A percentile compares a stretch with the other conserved stretches of the same genome.
These are phyloP conservation scores for Erythrobasidium yunnanense DNA, from an alignment of 768 basidiomycete genomes.

Conservation along the genomic window DNA sequence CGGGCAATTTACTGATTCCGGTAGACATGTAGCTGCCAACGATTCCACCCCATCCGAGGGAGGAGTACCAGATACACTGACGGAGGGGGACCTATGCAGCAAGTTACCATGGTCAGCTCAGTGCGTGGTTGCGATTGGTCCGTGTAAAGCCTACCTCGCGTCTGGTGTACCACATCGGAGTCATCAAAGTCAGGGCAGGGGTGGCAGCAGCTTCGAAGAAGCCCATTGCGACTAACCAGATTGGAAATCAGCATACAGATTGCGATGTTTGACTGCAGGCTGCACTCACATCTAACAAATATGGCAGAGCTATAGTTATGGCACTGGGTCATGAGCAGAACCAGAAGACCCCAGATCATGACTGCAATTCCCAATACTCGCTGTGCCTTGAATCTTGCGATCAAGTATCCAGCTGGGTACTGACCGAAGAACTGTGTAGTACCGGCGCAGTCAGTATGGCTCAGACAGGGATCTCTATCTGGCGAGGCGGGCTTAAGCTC, in stretches of 20 bases:
- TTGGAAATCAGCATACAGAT: too few relatives aligned
- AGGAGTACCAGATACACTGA: slow-evolving; percentile 2
- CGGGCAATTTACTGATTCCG: neutral
- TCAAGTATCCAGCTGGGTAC: neutral
- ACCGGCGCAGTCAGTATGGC: too few relatives aligned
- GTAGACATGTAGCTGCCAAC: neutral
- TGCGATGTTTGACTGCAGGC: too few relatives aligned
- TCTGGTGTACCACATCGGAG: neutral
- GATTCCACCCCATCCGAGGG: neutral
- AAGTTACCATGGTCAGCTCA: too few relatives aligned
- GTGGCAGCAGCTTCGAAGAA: neutral
- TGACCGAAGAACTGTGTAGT: neutral
- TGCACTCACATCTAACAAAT: neutral
- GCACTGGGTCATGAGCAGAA: neutral
- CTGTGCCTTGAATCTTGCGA: neutral
- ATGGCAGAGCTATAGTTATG: neutral
- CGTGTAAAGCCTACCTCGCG: too few relatives aligned
- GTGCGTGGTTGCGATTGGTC: too few relatives aligned
- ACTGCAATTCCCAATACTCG: too few relatives aligned
- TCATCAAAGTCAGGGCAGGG: neutral
- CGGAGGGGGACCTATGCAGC: neutral
- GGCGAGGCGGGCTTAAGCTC: too few relatives aligned
- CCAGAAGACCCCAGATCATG: neutral
- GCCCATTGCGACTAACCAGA: too few relatives aligned
- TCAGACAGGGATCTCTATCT: too few relatives aligned